A percentile compares a stretch with the other conserved stretches of the same genome.
Evolutionary conservation across 1,139 yeast genomes (phyloP).

Genomic region (Suhomyces terraborum): DNA sequence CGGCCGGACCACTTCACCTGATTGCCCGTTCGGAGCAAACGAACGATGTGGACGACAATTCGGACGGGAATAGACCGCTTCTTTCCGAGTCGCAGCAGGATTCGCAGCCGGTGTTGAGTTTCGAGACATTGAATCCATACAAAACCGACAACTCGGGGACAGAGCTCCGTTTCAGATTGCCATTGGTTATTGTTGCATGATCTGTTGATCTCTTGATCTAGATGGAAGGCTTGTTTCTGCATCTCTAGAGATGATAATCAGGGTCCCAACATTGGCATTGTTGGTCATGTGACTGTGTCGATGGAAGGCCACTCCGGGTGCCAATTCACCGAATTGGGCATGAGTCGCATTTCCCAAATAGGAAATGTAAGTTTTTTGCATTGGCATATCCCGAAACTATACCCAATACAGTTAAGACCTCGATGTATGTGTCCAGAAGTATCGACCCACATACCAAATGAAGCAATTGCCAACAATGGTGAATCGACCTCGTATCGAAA

Average conservation of each 20-base stretch:
- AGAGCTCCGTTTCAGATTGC: conserved; percentile 37
- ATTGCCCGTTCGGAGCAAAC: too few relatives aligned
- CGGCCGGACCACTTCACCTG: neutral
- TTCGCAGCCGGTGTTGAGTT: neutral
- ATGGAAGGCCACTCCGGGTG: neutral
- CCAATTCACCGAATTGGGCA: neutral
- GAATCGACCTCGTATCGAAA: neutral
- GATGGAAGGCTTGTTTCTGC: too few relatives aligned
- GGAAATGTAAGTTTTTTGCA: too few relatives aligned
- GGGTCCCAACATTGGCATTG: too few relatives aligned
- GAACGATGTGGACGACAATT: neutral
- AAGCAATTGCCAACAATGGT: neutral
- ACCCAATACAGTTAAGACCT: conserved; percentile 9
- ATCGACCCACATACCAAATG: conserved; percentile 1
- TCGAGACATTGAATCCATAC: conserved; percentile 19
- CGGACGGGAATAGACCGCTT: neutral
- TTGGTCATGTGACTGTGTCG: conserved; percentile 1
- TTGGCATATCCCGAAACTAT: conserved; percentile 9
- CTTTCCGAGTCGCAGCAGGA: neutral
- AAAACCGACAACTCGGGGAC: conserved; percentile 34
- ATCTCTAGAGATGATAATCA: too few relatives aligned
- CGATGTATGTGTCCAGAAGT: conserved; percentile 1
- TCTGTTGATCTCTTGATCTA: too few relatives aligned
- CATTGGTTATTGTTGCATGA: conserved; percentile 15
- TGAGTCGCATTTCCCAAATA: conserved; percentile 3